Conservation (phyloP, 2,329 filamentous ascomycete genomes). For the Colletotrichum sp. region DNA sequence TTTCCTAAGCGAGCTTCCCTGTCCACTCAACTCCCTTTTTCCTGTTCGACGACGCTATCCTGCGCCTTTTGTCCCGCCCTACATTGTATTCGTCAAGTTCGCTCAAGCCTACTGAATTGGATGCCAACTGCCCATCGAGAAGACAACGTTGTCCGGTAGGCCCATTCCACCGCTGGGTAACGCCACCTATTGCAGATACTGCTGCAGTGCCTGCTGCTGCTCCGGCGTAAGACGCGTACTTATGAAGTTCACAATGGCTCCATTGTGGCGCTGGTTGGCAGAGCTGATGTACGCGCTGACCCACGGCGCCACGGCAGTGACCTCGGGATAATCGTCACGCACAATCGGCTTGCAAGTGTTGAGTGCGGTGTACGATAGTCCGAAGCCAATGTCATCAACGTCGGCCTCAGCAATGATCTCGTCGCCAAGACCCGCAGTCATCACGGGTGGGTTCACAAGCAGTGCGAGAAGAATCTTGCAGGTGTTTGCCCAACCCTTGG, state of each 20-base stretch:
- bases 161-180: constrained; percentile 1
- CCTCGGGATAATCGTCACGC: constrained; percentile 85
- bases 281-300: constrained; percentile 78
- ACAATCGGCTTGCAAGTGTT: constrained; percentile 83
- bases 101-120: neutral
- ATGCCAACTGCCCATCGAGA: constrained; percentile 11
- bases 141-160: neutral
- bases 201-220: constrained; percentile 56
- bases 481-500: constrained; percentile 90
- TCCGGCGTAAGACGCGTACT: constrained; percentile 72
- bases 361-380: constrained; percentile 90
- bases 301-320: constrained; percentile 84
- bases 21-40: neutral
- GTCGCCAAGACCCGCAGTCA: constrained; percentile 68
- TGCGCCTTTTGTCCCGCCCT: neutral
- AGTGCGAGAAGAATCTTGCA: constrained; percentile 89
- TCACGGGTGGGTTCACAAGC: constrained; percentile 82
- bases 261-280: constrained; percentile 75
- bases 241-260: constrained; percentile 74
- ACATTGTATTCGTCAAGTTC: neutral
- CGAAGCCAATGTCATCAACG: constrained; percentile 93
- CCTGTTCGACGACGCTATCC: neutral
- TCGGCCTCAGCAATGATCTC: constrained; percentile 87
- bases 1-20: neutral
- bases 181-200: constrained; percentile 51